These are phyloP conservation scores for Candida sakaeoensis DNA, from an alignment of 805 yeast species.

Conservation along the genomic window DNA sequence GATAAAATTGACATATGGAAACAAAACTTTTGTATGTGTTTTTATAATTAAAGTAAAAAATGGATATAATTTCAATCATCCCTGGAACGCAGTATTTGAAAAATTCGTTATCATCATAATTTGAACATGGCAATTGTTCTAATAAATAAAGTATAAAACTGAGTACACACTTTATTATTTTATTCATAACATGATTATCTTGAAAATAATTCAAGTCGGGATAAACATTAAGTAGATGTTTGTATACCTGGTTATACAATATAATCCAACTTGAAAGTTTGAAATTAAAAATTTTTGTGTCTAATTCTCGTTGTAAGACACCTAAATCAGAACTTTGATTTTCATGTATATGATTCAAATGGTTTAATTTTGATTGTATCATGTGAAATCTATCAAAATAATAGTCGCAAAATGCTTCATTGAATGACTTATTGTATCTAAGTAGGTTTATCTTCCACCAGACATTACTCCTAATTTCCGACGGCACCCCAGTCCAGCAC, in stretches of 20 bases:
- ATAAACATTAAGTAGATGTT: conserved; percentile 16
- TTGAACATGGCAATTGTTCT: conserved; percentile 1
- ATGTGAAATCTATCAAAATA: conserved; percentile 11
- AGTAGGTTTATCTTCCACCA: conserved; percentile 40
- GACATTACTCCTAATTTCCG: conserved; percentile 36
- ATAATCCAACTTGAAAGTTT: conserved; percentile 5
- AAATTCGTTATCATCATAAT: conserved; percentile 9
- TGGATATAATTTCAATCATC: conserved; percentile 36
- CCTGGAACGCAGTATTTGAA: conserved; percentile 30
- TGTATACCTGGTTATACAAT: conserved; percentile 10
- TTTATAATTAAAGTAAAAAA: conserved; percentile 35
- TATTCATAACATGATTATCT: conserved; percentile 11
- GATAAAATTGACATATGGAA: conserved; percentile 36
- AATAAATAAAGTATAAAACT: conserved; percentile 22
- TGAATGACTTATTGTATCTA: conserved; percentile 5
- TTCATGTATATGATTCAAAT: conserved; percentile 2
- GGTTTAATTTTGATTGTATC: conserved; percentile 5
- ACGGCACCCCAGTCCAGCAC: conserved; percentile 10
- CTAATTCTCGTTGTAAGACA: neutral
- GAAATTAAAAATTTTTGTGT: conserved; percentile 1
- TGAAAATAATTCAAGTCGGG: conserved; percentile 21
- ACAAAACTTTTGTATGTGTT: conserved; percentile 34
- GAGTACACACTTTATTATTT: conserved; percentile 23
- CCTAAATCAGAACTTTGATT: neutral
- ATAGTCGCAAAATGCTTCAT: conserved; percentile 13